Evolutionary conservation across 1,284 basidiomycete species (phyloP), one percentile per base, ranked within the genome.

Genomic region (Coniophora puteana): DNA sequence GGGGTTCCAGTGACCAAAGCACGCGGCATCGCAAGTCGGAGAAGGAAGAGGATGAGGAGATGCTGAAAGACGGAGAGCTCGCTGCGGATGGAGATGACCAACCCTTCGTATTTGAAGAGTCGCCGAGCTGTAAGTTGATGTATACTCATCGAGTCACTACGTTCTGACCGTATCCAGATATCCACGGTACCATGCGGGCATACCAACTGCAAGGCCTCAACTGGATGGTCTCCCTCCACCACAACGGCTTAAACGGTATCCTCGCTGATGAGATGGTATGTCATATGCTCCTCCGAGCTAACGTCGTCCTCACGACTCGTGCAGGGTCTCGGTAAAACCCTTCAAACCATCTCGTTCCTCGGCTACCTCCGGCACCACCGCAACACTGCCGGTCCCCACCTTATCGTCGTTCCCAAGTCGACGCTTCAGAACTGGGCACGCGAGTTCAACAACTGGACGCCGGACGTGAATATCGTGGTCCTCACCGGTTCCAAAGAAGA

Each of bases 291-390:
- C 14, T 20, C 14, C 14, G 24, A n/a, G 31, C 27, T 36, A 36
- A 28, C 25, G 7, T 24, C 39, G 44, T 40, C 24, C 20, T 27
- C 29, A 14, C 45, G 21, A 45, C 14, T 28, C 23, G 45, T 29
- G 4, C 58, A 94, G 92, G 95, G 95, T 67, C 82, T 99, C 24
- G 95, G 96, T 26, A 99, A 99, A 76, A 99, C 95, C 0, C 72
- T 98, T 0, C 95, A 99, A 69, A 99, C 94, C 0, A 96, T 99
- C 54, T 89, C 95, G 0, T 99, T 99, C 78, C 80, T 99, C 21
- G 83, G 93, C 1, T 99, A 96, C 63, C 84, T 99, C 48, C 90
- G 89, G 57, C 87, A 93, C 61, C 85, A 93, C 65, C 78, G 78
- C 25, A 74, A 79, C 49, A 86, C 80, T 40, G 52, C 66, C 13